Percentiles rank a stretch among this genome's conserved stretches.
Evolutionary conservation across 352 stramenopile genomes (phyloP).

Genomic region (Phytophthora tentaculata): DNA sequence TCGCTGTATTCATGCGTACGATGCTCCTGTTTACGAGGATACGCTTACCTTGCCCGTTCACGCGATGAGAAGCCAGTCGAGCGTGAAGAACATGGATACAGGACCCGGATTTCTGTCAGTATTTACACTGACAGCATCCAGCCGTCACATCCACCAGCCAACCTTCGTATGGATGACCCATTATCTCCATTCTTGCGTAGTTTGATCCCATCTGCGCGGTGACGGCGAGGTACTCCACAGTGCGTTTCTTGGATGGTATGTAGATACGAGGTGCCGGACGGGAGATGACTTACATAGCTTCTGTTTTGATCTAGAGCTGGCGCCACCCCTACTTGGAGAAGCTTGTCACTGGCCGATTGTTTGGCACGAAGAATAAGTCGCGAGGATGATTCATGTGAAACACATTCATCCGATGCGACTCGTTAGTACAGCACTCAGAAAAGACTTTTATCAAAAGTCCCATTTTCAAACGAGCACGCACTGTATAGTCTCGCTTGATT

Average conservation of each 20-base stretch:
- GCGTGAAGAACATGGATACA: too few relatives aligned
- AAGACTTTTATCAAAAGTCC: not conserved
- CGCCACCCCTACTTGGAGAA: not conserved
- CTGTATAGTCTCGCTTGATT: slow-evolving; percentile 27
- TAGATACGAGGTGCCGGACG: not conserved
- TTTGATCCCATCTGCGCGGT: too few relatives aligned
- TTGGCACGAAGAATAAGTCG: not conserved
- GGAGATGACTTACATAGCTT: not conserved
- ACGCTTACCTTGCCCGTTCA: too few relatives aligned
- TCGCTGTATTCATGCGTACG: too few relatives aligned
- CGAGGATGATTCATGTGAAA: not conserved
- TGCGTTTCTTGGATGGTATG: not conserved
- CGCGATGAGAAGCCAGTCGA: too few relatives aligned
- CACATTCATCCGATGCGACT: not conserved
- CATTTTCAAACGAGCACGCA: slow-evolving; percentile 15
- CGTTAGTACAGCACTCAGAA: not conserved
- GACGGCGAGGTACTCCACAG: too few relatives aligned
- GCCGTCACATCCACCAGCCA: too few relatives aligned
- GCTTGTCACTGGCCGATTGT: not conserved
- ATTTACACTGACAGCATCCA: too few relatives aligned
- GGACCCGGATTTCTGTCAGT: too few relatives aligned
- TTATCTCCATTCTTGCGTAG: too few relatives aligned
- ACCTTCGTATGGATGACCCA: too few relatives aligned
- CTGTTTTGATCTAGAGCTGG: not conserved
- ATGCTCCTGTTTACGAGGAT: too few relatives aligned